Conservation (phyloP, 208 protist genomes). For the Leishmania turanica region DNA sequence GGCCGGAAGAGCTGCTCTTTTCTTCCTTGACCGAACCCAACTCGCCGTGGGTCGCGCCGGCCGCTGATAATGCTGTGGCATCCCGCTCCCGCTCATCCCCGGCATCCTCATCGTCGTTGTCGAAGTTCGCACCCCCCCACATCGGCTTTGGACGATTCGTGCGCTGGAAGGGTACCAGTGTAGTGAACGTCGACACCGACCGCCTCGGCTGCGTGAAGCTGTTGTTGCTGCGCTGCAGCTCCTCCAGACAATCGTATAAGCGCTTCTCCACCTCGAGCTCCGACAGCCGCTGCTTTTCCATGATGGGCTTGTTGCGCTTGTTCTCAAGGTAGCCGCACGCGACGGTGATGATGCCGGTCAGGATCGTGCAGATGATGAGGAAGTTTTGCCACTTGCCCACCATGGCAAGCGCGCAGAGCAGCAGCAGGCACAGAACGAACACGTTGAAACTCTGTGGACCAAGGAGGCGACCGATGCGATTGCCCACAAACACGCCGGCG, state of each 20-base stretch:
- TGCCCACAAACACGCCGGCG: slow-evolving; percentile 53
- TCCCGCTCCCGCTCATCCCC: slow-evolving; percentile 3
- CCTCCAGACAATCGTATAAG: slow-evolving; percentile 53
- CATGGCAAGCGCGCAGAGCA: slow-evolving; percentile 55
- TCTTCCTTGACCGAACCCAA: neutral
- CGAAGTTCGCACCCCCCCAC: slow-evolving; percentile 33
- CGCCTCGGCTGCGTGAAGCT: slow-evolving; percentile 28
- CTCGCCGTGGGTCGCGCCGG: neutral
- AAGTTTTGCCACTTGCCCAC: slow-evolving; percentile 32
- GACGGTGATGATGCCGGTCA: slow-evolving; percentile 38
- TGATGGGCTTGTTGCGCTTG: slow-evolving; percentile 38
- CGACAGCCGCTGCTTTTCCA: slow-evolving; percentile 47
- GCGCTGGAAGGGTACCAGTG: slow-evolving; percentile 25
- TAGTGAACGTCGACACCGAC: slow-evolving; percentile 9
- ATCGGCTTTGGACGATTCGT: slow-evolving; percentile 28
- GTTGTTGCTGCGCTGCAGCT: slow-evolving; percentile 51
- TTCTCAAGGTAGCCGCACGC: slow-evolving; percentile 42
- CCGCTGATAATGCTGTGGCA: neutral
- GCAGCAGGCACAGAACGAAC: slow-evolving; percentile 54
- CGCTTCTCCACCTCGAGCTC: slow-evolving; percentile 65
- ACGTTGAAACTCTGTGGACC: slow-evolving; percentile 60
- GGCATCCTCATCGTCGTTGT: slow-evolving; percentile 46
- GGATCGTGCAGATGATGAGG: slow-evolving; percentile 29
- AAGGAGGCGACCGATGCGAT: slow-evolving; percentile 48
- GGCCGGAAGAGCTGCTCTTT: neutral